These are phyloP conservation scores for Geotrichum carabidarum DNA, from an alignment of 1,139 yeast genomes.

Conservation along the genomic window DNA sequence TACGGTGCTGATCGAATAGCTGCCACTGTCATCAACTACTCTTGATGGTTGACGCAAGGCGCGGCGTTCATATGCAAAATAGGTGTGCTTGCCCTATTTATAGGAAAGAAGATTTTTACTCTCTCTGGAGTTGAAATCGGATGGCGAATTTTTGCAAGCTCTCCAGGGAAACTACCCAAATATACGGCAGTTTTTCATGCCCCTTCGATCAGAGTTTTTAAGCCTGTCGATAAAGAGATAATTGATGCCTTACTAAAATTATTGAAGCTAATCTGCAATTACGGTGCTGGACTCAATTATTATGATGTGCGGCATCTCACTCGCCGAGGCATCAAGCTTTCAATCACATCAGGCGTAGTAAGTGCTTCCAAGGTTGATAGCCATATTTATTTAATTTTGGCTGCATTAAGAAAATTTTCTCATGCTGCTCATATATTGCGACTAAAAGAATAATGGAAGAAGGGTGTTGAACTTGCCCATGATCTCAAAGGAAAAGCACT, in stretches of 20 bases:
- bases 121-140: conserved; percentile 22
- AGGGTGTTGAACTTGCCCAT: conserved; percentile 35
- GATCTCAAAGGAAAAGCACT: conserved; percentile 62
- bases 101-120: background rate
- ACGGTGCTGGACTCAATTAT: conserved; percentile 89
- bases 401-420: conserved; percentile 58
- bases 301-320: conserved; percentile 50
- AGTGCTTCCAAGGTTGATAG: conserved; percentile 76
- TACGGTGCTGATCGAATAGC: no score
- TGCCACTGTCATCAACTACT: no score
- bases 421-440: conserved; percentile 39
- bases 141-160: conserved; percentile 34
- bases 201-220: conserved; percentile 35
- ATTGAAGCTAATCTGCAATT: conserved; percentile 63
- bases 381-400: conserved; percentile 53
- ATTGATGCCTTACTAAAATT: conserved; percentile 54
- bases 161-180: conserved; percentile 33
- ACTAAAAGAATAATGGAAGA: conserved; percentile 37
- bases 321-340: conserved; percentile 50
- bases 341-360: conserved; percentile 64
- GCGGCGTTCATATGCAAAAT: no score
- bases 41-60: background rate
- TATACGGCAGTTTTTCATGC: conserved; percentile 35
- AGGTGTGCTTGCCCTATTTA: background rate
- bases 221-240: conserved; percentile 71